A percentile compares a stretch with the other conserved stretches of the same genome.
phyloP scores from a whole-genome alignment of 1,284 basidiomycete genomes.

The Ustilago loliicola region DNA sequence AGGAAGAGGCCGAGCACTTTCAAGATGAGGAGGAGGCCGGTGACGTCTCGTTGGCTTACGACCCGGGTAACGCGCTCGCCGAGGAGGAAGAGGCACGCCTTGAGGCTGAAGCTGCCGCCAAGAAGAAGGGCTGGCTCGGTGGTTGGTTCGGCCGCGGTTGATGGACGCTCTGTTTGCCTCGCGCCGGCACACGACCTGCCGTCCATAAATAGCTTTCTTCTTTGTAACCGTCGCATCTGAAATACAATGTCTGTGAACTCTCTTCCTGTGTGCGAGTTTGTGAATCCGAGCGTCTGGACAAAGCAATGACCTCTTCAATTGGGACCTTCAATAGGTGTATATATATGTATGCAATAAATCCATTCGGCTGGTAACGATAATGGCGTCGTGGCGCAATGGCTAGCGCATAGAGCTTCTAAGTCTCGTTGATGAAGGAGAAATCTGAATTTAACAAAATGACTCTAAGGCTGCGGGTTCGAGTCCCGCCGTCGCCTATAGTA shows the following conservation, averaged over 20 bases:
- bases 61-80: constrained; percentile 56
- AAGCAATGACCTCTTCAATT: not conserved
- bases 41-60: constrained; percentile 51
- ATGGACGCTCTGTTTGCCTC: not conserved
- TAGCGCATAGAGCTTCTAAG: constrained; percentile 58
- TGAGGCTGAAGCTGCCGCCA: constrained; percentile 42
- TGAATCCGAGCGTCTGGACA: not conserved
- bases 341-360: not conserved
- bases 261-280: not conserved
- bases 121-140: constrained; percentile 65
- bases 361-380: not conserved
- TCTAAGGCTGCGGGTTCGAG: constrained; percentile 60
- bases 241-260: not conserved
- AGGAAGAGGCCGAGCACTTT: constrained; percentile 37
- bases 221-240: not conserved
- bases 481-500: constrained; percentile 43
- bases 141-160: constrained; percentile 63
- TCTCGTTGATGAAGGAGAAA: not conserved
- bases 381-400: constrained; percentile 57
- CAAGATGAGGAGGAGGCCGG: constrained; percentile 33
- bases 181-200: not conserved
- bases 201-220: not conserved
- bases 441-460: constrained; percentile 15
- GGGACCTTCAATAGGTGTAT: too few relatives aligned
- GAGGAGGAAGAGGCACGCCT: constrained; percentile 60